Percentiles rank a stretch among this genome's conserved stretches.
Evolutionary conservation across 2,329 filamentous ascomycete genomes (phyloP).

Genomic region (Phaeophleospora eucalypticola): DNA sequence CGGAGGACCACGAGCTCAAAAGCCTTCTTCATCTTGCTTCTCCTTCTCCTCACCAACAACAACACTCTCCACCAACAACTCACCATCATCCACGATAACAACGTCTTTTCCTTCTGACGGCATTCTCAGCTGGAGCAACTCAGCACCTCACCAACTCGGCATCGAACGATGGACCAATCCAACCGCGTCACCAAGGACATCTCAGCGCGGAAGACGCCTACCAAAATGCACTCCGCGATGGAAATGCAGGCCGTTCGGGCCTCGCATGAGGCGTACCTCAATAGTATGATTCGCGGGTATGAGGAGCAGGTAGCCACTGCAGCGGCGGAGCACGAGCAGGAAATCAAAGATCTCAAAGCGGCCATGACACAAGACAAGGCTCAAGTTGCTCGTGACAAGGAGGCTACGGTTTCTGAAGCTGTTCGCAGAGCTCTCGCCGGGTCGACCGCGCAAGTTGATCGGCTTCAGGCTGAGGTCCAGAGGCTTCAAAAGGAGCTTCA

Average conservation of each 20-base stretch:
- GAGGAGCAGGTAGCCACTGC: constrained; percentile 7
- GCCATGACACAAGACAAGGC: no score
- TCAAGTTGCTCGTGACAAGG: no score
- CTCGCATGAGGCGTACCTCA: constrained; percentile 7
- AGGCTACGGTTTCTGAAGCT: background rate
- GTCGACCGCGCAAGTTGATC: background rate
- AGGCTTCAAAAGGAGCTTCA: no score
- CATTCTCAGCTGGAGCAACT: no score
- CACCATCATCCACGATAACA: no score
- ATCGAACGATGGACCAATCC: constrained; percentile 1
- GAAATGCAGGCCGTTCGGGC: constrained; percentile 4
- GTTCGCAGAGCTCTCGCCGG: background rate
- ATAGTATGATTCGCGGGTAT: constrained; percentile 5
- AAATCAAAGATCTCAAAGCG: constrained; percentile 2
- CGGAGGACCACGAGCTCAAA: no score
- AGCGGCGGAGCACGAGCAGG: constrained; percentile 1
- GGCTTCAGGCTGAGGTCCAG: no score
- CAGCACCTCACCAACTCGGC: no score
- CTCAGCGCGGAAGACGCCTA: constrained; percentile 6
- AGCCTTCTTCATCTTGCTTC: no score
- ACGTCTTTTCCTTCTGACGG: no score
- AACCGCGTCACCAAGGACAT: constrained; percentile 10
- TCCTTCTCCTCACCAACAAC: no score
- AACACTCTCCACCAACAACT: no score
- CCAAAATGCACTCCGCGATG: constrained; percentile 1